Conservation (phyloP, 345 rosid genomes). For the Eucalyptus camaldulensis region DNA sequence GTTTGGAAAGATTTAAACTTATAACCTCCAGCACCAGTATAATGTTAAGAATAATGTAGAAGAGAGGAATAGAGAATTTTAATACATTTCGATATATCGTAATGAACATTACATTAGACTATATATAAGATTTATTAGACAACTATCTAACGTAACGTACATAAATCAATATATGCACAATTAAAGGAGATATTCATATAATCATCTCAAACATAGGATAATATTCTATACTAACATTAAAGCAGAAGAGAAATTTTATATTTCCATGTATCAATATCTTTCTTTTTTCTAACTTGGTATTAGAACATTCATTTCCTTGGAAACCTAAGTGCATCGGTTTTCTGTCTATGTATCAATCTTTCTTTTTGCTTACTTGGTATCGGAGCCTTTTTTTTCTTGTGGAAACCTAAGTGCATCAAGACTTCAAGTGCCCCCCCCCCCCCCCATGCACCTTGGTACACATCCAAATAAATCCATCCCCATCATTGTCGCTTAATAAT, state of each 20-base stretch:
- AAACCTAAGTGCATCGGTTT: too few species aligned
- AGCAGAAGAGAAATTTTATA: too few species aligned
- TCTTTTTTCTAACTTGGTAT: too few species aligned
- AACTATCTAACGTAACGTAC: too few species aligned
- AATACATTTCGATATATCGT: too few species aligned
- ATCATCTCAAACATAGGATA: background rate
- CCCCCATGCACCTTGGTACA: background rate
- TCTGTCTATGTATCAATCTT: rapidly evolving
- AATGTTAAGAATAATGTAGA: too few species aligned
- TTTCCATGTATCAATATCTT: too few species aligned
- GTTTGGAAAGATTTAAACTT: rapidly evolving
- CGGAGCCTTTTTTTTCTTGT: rapidly evolving
- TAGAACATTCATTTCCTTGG: too few species aligned
- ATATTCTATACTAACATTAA: too few species aligned
- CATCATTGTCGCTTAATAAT: rapidly evolving
- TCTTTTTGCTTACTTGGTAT: background rate
- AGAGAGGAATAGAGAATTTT: too few species aligned
- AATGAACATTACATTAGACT: too few species aligned
- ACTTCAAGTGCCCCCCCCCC: background rate
- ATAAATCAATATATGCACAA: background rate
- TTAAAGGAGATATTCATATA: background rate
- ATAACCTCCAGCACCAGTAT: rapidly evolving
- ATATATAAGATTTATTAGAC: background rate
- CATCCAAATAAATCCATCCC: background rate
- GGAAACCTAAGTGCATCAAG: background rate